Base-by-base conservation (phyloP, 176 grass and related monocot species). In the Hyparrhenia diplandra region DNA sequence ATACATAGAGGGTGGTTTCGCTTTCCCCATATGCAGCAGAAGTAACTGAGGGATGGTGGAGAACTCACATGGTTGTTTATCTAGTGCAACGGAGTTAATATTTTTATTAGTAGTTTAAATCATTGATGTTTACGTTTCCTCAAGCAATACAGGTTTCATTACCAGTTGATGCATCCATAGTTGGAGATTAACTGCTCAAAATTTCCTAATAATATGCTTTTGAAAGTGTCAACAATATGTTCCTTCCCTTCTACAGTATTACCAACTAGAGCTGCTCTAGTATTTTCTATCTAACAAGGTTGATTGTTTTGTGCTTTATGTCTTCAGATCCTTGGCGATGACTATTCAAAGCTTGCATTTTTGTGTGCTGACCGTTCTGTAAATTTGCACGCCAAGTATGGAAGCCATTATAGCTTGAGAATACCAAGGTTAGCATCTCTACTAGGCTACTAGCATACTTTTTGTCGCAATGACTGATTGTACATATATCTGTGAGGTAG, bases 281-380 rank as follows among this genome's bases (percentile, higher is more conserved):
- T 76, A 29, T 77, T 72, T 69, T 80, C 13, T 14, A 47, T 47
- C 16, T 87, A 67, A 80, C 37, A 80, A 35, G 46, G 40, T 79
- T 23, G 14, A 61, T 76, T 62, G n/a, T 62, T 74, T 42, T 10
- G 11, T 42, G 3, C 40, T 42, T 42, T 88, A 41, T 79, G 52
- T 74, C 5, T 85, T 67, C 82, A 98, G 92, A 83, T 98, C 67
- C 86, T 98, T 63, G 81, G 45, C 73, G 95, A 93, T 47, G 92
- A 93, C 64, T 95, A 98, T 77, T 98, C 95, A 31, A 98, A 98
- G 86, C 88, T 95, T 45, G 92, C 82, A 0, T 98, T 98, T 73
- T 64, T 98, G 27, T 98, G 92, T 80, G 90, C 95, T 76, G 95
- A 98, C 69, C 95, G 90, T 65, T 93, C 95, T 83, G 79, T 98